Percentiles rank a stretch among this genome's conserved stretches.
Evolutionary conservation across 805 yeast species (phyloP).

Genomic region (Ogataea sp.): DNA sequence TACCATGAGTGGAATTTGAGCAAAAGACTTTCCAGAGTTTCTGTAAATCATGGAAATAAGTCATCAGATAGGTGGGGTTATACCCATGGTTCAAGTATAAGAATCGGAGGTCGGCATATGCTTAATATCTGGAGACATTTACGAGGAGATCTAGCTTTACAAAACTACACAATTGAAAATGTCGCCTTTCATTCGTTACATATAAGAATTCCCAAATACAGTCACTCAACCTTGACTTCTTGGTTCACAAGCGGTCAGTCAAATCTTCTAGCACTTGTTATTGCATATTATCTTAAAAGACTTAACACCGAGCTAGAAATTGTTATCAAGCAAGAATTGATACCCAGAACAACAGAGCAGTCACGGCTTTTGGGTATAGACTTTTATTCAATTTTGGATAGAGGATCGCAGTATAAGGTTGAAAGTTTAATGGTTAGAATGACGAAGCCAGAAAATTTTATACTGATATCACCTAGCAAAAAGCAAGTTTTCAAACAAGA

Average conservation of each 20-base stretch:
- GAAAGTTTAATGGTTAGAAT: constrained; percentile 76
- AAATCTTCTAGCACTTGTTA: constrained; percentile 24
- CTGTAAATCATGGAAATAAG: constrained; percentile 38
- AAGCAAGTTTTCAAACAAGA: constrained; percentile 76
- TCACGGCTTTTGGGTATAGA: constrained; percentile 85
- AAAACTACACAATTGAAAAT: constrained; percentile 70
- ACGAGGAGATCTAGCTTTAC: constrained; percentile 51
- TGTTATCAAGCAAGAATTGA: constrained; percentile 53
- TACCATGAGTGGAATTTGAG: constrained; percentile 44
- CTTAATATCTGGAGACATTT: constrained; percentile 80
- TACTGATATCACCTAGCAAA: constrained; percentile 73
- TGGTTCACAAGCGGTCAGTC: constrained; percentile 28
- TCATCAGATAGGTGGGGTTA: constrained; percentile 73
- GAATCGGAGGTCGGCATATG: constrained; percentile 73
- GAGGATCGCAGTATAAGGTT: constrained; percentile 94
- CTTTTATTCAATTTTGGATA: constrained; percentile 73
- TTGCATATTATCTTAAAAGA: constrained; percentile 39
- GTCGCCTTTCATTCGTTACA: constrained; percentile 63
- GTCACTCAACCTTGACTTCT: constrained; percentile 36
- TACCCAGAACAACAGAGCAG: constrained; percentile 69
- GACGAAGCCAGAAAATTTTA: constrained; percentile 65
- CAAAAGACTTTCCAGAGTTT: constrained; percentile 56
- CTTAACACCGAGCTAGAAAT: constrained; percentile 37
- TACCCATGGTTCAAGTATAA: constrained; percentile 64
- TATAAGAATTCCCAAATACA: constrained; percentile 56